Evolutionary conservation across 2,329 filamentous ascomycete species (phyloP), one percentile per base, ranked within the genome.

Genomic region (Huntiella moniliformis): DNA sequence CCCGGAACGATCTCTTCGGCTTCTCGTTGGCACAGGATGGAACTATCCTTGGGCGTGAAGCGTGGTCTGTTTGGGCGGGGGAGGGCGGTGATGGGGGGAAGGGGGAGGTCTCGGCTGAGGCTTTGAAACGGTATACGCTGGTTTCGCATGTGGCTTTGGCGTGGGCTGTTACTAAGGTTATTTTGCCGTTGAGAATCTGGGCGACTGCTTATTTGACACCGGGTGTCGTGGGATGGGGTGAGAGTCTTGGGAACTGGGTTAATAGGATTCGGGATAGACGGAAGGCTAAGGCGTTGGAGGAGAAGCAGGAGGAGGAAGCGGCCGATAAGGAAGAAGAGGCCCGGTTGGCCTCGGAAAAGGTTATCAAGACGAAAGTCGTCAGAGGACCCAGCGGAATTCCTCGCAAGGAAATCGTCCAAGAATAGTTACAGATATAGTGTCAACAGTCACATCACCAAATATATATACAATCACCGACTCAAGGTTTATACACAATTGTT

Each of bases 121-220:
- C 48, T n/a, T 38, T 38, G 31, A 31, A 38, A 8, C 65, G 63
- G 51, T 74, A 76, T 55, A 68, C 66, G 51, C 63, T 77, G n/a
- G 63, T 75, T 4, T 63, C 77, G 0, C 74, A 79, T 60, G 74
- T 96, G 52, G 91, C 84, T 17, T 80, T 91, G 15, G 87, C 91
- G 4, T 98, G 91, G 66, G 82, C 85, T 1, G 72, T 95, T 51
- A 92, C 85, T 1, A 98, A 98, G 63, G 77, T 76, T 12, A 57
- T 96, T 49, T 60, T 98, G 52, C 85, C 91, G 0, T 55, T 82
- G 10, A 71, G 91, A 53, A 73, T 98, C 51, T 64, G 79, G 18
- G 61, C 75, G 5, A 94, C 87, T 62, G 71, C 92, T 3, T 93
- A 82, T 84, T 80, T 73, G 11, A 94, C 91, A 40, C 91, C 91